A percentile compares a stretch with the other conserved stretches of the same genome.
Evolutionary conservation across 2,329 filamentous ascomycete species (phyloP).

Genomic region (Ophiocordyceps robertsii): DNA sequence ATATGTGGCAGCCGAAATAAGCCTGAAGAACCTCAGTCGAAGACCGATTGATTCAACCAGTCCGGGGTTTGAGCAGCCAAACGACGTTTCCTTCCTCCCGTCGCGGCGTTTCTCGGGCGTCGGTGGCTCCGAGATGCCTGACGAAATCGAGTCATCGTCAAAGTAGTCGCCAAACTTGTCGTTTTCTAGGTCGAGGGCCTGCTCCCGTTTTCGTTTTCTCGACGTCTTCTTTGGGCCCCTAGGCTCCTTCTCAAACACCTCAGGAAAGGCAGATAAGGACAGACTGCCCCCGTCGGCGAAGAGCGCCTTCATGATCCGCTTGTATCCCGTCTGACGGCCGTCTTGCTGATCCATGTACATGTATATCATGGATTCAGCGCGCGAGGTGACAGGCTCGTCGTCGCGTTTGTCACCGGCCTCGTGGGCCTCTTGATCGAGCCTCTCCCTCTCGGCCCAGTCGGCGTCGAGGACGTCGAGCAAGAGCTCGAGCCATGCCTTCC

Average conservation of each 20-base stretch:
- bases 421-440: slow-evolving; percentile 27
- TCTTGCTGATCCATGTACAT: slow-evolving; percentile 39
- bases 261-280: slow-evolving; percentile 40
- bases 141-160: slow-evolving; percentile 40
- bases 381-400: slow-evolving; percentile 13
- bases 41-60: slow-evolving; percentile 43
- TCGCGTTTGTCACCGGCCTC: slow-evolving; percentile 8
- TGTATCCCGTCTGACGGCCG: slow-evolving; percentile 30
- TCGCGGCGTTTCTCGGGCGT: slow-evolving; percentile 26
- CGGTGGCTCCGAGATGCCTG: slow-evolving; percentile 30
- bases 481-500: slow-evolving; percentile 67
- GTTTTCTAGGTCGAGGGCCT: slow-evolving; percentile 42
- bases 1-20: slow-evolving; percentile 33
- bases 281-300: slow-evolving; percentile 50
- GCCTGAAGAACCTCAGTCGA: slow-evolving; percentile 47
- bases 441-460: slow-evolving; percentile 49
- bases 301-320: slow-evolving; percentile 50
- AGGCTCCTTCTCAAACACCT: slow-evolving; percentile 55
- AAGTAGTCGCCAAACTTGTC: slow-evolving; percentile 47
- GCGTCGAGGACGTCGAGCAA: slow-evolving; percentile 66
- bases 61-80: slow-evolving; percentile 11
- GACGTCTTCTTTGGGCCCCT: slow-evolving; percentile 23
- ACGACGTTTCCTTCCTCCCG: slow-evolving; percentile 7
- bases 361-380: slow-evolving; percentile 45
- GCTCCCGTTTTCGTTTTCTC: slow-evolving; percentile 35